Percentiles rank a stretch among this genome's conserved stretches.
phyloP scores from a whole-genome alignment of 1,284 basidiomycete species.

The Cystobasidiaceae sp. region DNA sequence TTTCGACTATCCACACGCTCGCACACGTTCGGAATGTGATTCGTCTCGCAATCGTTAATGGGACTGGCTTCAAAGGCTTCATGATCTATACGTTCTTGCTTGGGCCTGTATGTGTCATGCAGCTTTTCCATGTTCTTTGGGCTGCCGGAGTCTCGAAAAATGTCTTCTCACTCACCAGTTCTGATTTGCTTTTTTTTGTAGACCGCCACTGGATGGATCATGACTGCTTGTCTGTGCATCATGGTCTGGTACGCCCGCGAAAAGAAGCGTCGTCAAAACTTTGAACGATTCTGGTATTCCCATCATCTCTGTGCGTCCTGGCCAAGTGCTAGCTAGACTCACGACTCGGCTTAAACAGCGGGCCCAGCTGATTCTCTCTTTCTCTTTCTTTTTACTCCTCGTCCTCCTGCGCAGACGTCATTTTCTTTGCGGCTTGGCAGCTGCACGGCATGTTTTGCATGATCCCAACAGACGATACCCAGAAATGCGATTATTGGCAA shows the following conservation, averaged over 20 bases:
- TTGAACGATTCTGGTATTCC: conserved; percentile 75
- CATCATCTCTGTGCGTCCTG: conserved; percentile 51
- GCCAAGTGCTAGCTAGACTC: neutral
- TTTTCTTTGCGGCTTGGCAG: conserved; percentile 87
- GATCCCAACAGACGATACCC: conserved; percentile 58
- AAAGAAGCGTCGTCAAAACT: conserved; percentile 61
- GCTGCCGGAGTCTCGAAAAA: too few relatives aligned
- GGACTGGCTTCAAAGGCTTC: conserved; percentile 61
- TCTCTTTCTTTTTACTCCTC: neutral
- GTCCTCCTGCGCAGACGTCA: conserved; percentile 52
- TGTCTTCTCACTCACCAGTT: neutral
- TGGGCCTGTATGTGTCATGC: conserved; percentile 4
- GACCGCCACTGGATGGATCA: conserved; percentile 88
- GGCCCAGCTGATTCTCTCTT: too few relatives aligned
- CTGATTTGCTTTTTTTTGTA: neutral
- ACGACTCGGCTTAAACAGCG: too few relatives aligned
- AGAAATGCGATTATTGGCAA: conserved; percentile 73
- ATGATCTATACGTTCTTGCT: conserved; percentile 70
- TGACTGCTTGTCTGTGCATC: conserved; percentile 63
- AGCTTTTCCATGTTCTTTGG: neutral
- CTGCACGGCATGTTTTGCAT: conserved; percentile 91
- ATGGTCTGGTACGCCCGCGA: conserved; percentile 80
- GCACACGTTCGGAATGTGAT: conserved; percentile 71
- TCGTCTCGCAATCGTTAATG: conserved; percentile 46
- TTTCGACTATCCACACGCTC: conserved; percentile 63